Percentiles rank a stretch among this genome's conserved stretches.
phyloP scores from a whole-genome alignment of 257 asterid genomes.

The Nicotiana otophora region DNA sequence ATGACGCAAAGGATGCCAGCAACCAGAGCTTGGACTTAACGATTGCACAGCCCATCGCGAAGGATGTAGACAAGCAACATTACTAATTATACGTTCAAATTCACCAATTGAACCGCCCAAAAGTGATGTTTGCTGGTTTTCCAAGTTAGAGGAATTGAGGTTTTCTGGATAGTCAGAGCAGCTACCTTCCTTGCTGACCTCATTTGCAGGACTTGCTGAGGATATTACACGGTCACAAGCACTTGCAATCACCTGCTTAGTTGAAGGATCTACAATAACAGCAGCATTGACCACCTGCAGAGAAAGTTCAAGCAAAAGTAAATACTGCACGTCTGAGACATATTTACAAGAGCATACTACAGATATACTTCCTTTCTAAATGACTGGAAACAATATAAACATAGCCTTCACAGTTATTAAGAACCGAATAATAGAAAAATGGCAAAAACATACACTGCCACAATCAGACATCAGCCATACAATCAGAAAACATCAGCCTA shows the following conservation, averaged over 20 bases:
- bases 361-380: not conserved
- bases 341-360: not conserved
- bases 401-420: too few relatives aligned
- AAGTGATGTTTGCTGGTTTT: conserved; percentile 15
- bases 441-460: too few relatives aligned
- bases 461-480: too few relatives aligned
- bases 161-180: conserved; percentile 22
- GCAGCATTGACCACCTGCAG: conserved; percentile 78
- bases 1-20: conserved; percentile 79
- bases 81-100: conserved; percentile 14
- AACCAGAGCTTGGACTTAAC: conserved; percentile 19
- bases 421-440: too few relatives aligned
- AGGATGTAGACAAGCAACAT: conserved; percentile 74
- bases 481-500: too few relatives aligned
- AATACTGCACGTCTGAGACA: not conserved
- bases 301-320: conserved; percentile 13
- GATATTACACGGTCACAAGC: conserved; percentile 54
- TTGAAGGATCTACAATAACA: conserved; percentile 85
- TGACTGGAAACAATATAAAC: too few relatives aligned
- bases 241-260: conserved; percentile 60
- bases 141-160: conserved; percentile 18
- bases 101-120: conserved; percentile 14
- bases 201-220: conserved; percentile 14
- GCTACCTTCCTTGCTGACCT: conserved; percentile 20
- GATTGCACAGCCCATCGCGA: conserved; percentile 56